Evolutionary conservation across 345 rosid species (phyloP).

Genomic region (Eucalyptus pauciflora): DNA sequence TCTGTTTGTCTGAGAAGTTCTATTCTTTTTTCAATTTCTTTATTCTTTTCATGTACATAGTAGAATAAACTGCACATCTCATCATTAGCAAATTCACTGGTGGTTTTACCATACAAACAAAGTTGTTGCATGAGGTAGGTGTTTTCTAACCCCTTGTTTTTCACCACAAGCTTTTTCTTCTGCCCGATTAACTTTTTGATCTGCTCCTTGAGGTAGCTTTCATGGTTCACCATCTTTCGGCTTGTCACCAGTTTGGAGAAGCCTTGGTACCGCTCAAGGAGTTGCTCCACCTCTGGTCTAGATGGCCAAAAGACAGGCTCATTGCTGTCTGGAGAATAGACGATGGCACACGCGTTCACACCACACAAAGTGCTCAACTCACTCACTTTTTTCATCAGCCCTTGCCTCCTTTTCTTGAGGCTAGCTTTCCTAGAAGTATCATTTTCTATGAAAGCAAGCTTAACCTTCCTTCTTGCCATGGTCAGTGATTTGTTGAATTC

Average conservation of each 20-base stretch:
- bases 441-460: slow-evolving; percentile 20
- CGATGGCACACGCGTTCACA: slow-evolving; percentile 9
- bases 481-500: not conserved
- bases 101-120: not conserved
- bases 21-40: not conserved
- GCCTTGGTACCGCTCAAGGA: not conserved
- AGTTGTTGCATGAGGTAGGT: not conserved
- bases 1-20: not conserved
- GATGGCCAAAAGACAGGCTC: slow-evolving; percentile 34
- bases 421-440: slow-evolving; percentile 26
- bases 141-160: not conserved
- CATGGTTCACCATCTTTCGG: slow-evolving; percentile 9
- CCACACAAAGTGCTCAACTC: slow-evolving; percentile 30
- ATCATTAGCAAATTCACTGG: not conserved
- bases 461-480: slow-evolving; percentile 43
- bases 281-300: not conserved
- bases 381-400: slow-evolving; percentile 32
- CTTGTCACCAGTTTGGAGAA: slow-evolving; percentile 3
- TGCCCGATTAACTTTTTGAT: not conserved
- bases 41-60: not conserved
- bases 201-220: not conserved
- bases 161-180: not conserved
- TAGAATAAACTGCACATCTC: not conserved
- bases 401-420: slow-evolving; percentile 28
- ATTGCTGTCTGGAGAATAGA: slow-evolving; percentile 17